phyloP scores from a whole-genome alignment of 805 yeast genomes.

The Cyberlindnera euphorbiae region DNA sequence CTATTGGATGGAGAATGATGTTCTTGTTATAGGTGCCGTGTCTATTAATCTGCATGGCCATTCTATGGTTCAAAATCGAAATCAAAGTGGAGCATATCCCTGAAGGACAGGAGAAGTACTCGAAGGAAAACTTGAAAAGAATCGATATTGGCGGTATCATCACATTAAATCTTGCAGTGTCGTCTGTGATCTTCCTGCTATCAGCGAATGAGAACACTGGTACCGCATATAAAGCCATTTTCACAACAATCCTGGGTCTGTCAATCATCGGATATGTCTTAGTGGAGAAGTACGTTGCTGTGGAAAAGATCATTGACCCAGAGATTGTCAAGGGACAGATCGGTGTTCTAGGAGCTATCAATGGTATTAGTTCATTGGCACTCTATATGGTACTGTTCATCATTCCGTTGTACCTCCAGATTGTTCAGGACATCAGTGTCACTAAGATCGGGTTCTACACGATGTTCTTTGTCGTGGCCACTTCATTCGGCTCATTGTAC shows the following conservation, averaged over 20 bases:
- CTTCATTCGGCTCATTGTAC: slow-evolving; percentile 35
- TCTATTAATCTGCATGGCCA: slow-evolving; percentile 24
- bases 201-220: slow-evolving; percentile 23
- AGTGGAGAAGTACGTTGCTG: slow-evolving; percentile 34
- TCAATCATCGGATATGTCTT: slow-evolving; percentile 23
- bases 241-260: slow-evolving; percentile 12
- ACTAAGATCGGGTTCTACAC: slow-evolving; percentile 37
- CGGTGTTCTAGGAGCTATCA: slow-evolving; percentile 33
- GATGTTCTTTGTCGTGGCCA: slow-evolving; percentile 35
- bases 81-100: slow-evolving; percentile 27
- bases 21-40: slow-evolving; percentile 38
- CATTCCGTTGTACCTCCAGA: slow-evolving; percentile 39
- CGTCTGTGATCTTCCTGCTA: slow-evolving; percentile 32
- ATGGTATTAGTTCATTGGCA: slow-evolving; percentile 34
- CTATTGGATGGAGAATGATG: slow-evolving; percentile 43
- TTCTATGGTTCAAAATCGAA: slow-evolving; percentile 27
- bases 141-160: slow-evolving; percentile 40
- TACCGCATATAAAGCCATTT: slow-evolving; percentile 7
- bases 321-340: slow-evolving; percentile 34
- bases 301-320: slow-evolving; percentile 38
- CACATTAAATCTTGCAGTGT: slow-evolving; percentile 30
- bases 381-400: slow-evolving; percentile 33
- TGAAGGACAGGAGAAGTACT: slow-evolving; percentile 25
- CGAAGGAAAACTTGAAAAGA: slow-evolving; percentile 30
- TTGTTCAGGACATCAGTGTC: slow-evolving; percentile 36